Conservation (phyloP, 371 early-diverging fungal genomes). For the Mortierella sp. region DNA sequence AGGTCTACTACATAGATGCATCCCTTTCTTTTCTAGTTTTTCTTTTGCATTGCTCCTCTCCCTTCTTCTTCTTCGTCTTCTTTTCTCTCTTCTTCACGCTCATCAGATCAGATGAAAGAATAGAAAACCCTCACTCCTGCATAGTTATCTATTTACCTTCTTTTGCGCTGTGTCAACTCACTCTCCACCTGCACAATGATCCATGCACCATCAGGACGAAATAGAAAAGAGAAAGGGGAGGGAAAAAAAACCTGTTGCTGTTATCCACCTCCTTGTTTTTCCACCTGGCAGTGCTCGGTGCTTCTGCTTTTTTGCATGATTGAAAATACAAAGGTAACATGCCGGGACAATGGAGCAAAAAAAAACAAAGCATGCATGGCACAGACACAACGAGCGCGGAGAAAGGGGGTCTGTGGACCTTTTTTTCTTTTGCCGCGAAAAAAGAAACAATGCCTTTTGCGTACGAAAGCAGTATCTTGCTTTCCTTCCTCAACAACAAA, state of each 20-base stretch:
- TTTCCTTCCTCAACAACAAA: neutral
- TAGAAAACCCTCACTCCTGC: neutral
- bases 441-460: neutral
- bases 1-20: neutral
- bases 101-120: conserved; percentile 4
- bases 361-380: neutral
- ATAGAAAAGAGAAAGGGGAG: no score
- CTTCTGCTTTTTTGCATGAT: conserved; percentile 6
- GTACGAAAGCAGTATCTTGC: neutral
- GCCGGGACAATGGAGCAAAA: conserved; percentile 4
- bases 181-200: neutral
- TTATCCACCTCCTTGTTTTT: neutral
- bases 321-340: conserved; percentile 3
- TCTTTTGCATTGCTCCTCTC: neutral
- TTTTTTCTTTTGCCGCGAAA: neutral
- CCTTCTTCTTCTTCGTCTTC: neutral
- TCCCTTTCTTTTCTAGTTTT: neutral
- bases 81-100: neutral
- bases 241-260: neutral
- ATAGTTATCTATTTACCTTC: neutral
- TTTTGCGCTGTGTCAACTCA: neutral
- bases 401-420: neutral
- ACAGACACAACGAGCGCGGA: conserved; percentile 3
- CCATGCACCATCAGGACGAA: neutral
- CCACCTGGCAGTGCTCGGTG: neutral